Base-by-base conservation (phyloP, 306 rosid species). In the Comarum palustre region DNA sequence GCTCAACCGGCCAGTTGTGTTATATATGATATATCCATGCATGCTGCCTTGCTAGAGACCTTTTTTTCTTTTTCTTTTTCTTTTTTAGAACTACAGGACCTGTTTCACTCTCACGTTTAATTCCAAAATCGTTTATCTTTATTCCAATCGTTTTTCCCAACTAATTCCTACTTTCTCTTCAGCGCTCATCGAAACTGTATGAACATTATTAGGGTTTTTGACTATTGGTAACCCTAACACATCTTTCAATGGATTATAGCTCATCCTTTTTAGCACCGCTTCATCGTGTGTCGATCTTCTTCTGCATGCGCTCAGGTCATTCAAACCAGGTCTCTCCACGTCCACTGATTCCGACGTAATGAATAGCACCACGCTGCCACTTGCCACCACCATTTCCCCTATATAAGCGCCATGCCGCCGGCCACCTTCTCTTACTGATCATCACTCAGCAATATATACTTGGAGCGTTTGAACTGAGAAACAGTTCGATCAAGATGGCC, bases 241-340 rank as follows among this genome's bases (percentile, higher is more conserved):
- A 51, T 69, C 47, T 69, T 69, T 34, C 73, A n/a, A 34, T 13
- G 63, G 61, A 29, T 15, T 12, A 6, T 24, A 13, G 63, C n/a
- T 34, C 19, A 15, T 34, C 66, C 42, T 16, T 60, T 60, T 31
- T 29, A 15, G 42, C 10, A 4, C 66, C 42, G 41, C 12, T 38
- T 32, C 66, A 8, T 60, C 66, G 63, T 6, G 48, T 69, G 48
- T 36, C 14, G 46, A 36, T 34, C 8, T 32, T 55, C 63, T 52
- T 51, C 51, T 70, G 74, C 74, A 70, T 38, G 74, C 64, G 65
- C 24, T 54, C 15, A 4, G 65, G 5, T n/a, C 52, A 71, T 15
- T 38, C 36, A 54, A 71, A 52, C 38, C 17, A 38, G 74, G 8
- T n/a, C 22, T 27, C 7, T 5, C 41, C 41, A 60, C 66, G 24